Conservation (phyloP, 2,329 filamentous ascomycete genomes). For the Colletotrichum tanaceti region DNA sequence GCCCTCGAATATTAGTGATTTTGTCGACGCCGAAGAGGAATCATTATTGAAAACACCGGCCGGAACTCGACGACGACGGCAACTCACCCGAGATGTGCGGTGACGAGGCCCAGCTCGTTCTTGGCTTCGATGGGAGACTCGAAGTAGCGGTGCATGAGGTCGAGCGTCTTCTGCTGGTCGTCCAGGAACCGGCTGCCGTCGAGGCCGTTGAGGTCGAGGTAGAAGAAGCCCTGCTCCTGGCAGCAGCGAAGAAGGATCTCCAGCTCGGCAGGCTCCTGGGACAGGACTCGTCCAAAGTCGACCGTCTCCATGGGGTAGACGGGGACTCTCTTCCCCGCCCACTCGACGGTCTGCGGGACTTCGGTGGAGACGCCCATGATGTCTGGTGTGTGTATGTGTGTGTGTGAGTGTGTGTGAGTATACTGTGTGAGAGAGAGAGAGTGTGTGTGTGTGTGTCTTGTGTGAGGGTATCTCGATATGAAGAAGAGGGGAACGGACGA, state of each 20-base stretch:
- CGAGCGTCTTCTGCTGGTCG: constrained; percentile 63
- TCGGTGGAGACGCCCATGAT: constrained; percentile 38
- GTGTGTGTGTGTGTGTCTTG: neutral
- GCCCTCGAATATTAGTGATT: constrained; percentile 1
- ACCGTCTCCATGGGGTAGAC: constrained; percentile 65
- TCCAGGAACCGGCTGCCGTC: constrained; percentile 64
- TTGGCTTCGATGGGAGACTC: constrained; percentile 63
- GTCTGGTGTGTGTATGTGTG: neutral
- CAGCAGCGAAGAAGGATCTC: constrained; percentile 63
- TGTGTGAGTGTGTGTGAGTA: neutral
- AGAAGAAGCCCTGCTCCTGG: constrained; percentile 65
- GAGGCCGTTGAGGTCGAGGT: constrained; percentile 64
- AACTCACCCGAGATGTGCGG: constrained; percentile 62
- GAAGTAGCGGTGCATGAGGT: constrained; percentile 68
- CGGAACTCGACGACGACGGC: neutral
- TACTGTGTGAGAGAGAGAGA: too few species aligned
- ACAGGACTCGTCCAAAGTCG: constrained; percentile 63
- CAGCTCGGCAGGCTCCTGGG: constrained; percentile 64
- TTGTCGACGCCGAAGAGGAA: neutral
- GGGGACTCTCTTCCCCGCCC: constrained; percentile 62
- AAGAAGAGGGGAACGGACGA: neutral
- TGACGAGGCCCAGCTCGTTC: constrained; percentile 67
- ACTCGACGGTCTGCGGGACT: constrained; percentile 57
- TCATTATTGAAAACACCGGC: too few species aligned
- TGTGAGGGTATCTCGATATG: neutral